These are phyloP conservation scores for Juncus effusus DNA, from an alignment of 176 grass and related monocot genomes.

Conservation along the genomic window DNA sequence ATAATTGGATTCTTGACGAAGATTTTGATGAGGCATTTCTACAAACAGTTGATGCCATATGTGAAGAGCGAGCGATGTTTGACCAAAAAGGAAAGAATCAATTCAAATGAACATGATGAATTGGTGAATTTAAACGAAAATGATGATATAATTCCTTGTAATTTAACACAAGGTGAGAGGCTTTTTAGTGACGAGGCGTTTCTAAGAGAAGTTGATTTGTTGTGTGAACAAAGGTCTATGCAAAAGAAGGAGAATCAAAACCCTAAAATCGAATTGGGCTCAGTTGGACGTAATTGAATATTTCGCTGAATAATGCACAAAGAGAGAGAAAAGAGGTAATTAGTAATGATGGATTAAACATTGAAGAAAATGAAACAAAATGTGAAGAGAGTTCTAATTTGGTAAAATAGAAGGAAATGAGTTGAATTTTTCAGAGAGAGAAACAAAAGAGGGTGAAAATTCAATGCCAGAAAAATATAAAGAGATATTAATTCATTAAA, in stretches of 20 bases:
- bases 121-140: background rate
- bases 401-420: background rate
- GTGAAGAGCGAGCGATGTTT: conserved; percentile 27
- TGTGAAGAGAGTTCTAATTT: background rate
- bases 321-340: conserved; percentile 10
- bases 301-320: conserved; percentile 13
- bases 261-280: conserved; percentile 13
- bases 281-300: conserved; percentile 7
- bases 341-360: background rate
- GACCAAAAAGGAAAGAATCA: conserved; percentile 2
- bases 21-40: conserved; percentile 54
- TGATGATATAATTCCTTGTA: conserved; percentile 3
- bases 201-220: conserved; percentile 28
- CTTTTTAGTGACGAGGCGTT: conserved; percentile 24
- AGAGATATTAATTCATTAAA: conserved; percentile 76
- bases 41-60: conserved; percentile 45
- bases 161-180: conserved; percentile 23
- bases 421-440: conserved; percentile 15
- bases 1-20: conserved; percentile 25
- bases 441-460: conserved; percentile 31
- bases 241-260: conserved; percentile 26
- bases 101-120: background rate
- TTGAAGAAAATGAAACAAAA: background rate
- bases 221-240: conserved; percentile 27
- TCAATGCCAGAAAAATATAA: conserved; percentile 57